phyloP scores from a whole-genome alignment of 306 rosid genomes.

The Pyrus communis region DNA sequence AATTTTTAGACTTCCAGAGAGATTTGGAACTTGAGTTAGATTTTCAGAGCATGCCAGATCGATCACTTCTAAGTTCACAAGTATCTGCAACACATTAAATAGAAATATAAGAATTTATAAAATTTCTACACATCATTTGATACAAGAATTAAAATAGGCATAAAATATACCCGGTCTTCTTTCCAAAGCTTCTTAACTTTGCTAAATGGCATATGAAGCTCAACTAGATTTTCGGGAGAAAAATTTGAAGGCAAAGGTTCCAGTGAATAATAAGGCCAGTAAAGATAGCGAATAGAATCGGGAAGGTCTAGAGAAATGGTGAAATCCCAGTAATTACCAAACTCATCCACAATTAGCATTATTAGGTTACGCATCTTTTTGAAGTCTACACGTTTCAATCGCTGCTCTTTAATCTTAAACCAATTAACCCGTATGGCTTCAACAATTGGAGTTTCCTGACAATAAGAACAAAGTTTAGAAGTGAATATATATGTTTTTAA shows the following conservation, averaged over 20 bases:
- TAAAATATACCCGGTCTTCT: background rate
- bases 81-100: background rate
- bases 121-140: too few relatives aligned
- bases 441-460: too few relatives aligned
- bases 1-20: too few relatives aligned
- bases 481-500: background rate
- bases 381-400: constrained; percentile 10
- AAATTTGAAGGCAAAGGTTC: background rate
- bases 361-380: constrained; percentile 15
- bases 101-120: background rate
- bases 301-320: background rate
- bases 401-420: background rate
- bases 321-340: background rate
- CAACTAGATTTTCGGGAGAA: too few relatives aligned
- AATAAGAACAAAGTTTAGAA: background rate
- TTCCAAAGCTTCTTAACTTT: background rate
- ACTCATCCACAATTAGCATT: background rate
- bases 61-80: background rate
- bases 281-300: background rate
- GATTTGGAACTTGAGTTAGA: background rate
- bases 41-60: background rate
- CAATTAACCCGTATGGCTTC: background rate
- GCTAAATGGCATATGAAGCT: background rate
- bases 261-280: constrained; percentile 1
- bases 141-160: too few relatives aligned